phyloP scores from a whole-genome alignment of 1,284 basidiomycete genomes.

The Trichosporon faecale region DNA sequence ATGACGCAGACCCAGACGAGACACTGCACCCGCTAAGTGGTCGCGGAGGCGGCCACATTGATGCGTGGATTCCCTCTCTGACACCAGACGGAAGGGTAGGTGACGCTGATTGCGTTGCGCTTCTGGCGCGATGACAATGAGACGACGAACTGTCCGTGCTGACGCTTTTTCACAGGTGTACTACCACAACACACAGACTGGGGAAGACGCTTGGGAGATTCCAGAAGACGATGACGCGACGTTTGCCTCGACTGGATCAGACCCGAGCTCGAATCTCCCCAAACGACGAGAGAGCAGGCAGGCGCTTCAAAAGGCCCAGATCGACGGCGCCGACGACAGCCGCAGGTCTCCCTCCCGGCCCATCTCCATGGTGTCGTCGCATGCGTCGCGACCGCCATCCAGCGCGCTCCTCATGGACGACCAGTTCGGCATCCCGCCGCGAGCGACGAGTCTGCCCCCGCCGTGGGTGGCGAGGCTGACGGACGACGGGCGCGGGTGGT shows the following conservation, averaged over 20 bases:
- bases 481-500: constrained; percentile 79
- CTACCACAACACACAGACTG: constrained; percentile 88
- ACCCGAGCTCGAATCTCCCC: not conserved
- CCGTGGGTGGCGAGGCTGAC: constrained; percentile 75
- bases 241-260: constrained; percentile 1
- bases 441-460: constrained; percentile 60
- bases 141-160: not conserved
- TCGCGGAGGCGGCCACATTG: constrained; percentile 15
- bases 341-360: not conserved
- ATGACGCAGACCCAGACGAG: constrained; percentile 19
- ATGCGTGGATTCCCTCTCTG: constrained; percentile 53
- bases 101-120: too few species aligned
- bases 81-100: constrained; percentile 53
- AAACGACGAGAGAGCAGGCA: constrained; percentile 4
- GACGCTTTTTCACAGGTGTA: constrained; percentile 63
- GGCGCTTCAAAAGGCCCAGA: not conserved
- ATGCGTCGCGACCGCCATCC: constrained; percentile 10
- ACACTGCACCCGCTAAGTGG: constrained; percentile 18
- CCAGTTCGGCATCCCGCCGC: constrained; percentile 42
- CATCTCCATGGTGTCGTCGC: constrained; percentile 5
- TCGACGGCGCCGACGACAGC: not conserved
- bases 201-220: constrained; percentile 77
- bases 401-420: constrained; percentile 17
- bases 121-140: not conserved
- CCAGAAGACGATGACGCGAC: constrained; percentile 63